phyloP scores from a whole-genome alignment of 2,329 filamentous ascomycete species.

The Colletotrichum tofieldiae region DNA sequence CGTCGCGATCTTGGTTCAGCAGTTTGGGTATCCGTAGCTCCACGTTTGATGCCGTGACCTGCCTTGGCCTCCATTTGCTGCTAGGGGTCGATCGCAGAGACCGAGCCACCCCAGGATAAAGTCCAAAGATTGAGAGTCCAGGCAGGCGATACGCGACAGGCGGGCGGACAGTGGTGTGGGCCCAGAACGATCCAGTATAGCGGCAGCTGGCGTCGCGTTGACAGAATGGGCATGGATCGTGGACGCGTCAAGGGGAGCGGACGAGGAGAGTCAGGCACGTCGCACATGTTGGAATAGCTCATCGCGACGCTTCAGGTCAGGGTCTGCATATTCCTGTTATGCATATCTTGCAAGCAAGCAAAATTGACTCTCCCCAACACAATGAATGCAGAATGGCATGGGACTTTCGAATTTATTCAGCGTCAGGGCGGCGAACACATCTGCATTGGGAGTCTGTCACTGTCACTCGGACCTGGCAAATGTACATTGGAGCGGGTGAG shows the following conservation, averaged over 20 bases:
- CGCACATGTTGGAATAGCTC: neutral
- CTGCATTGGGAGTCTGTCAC: neutral
- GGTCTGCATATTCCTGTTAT: neutral
- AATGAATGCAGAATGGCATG: neutral
- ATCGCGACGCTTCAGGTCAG: too few relatives aligned
- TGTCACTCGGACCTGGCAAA: neutral
- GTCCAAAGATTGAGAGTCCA: neutral
- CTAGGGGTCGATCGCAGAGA: neutral
- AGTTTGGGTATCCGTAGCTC: constrained; percentile 3
- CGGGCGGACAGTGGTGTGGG: neutral
- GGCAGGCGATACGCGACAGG: neutral
- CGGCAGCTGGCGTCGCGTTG: neutral
- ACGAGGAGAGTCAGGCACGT: neutral
- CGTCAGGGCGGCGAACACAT: neutral
- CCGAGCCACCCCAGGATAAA: constrained; percentile 1
- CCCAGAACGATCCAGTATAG: neutral
- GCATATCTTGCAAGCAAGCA: neutral
- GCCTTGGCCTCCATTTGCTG: neutral
- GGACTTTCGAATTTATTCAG: neutral
- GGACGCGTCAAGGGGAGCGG: neutral
- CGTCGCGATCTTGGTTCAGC: constrained; percentile 4
- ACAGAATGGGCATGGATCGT: neutral
- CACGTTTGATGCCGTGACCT: neutral
- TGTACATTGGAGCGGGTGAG: neutral
- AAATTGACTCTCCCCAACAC: too few relatives aligned